Evolutionary conservation across 495 filamentous ascomycete genomes (phyloP).

Genomic region (Xylaria intraflava): DNA sequence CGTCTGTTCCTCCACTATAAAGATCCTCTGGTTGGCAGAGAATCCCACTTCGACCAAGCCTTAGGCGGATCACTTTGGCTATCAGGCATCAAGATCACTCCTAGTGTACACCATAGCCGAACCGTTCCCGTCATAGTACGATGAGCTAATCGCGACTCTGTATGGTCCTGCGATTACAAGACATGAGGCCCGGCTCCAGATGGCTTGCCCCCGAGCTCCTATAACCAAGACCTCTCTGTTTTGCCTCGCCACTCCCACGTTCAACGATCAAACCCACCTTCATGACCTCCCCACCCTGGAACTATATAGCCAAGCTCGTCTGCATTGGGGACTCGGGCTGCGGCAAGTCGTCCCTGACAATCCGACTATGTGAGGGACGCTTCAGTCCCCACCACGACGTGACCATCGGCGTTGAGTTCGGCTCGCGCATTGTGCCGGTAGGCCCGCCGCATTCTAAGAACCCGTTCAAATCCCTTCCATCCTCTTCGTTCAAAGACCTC

Average conservation of each 20-base stretch:
- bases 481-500: conserved; percentile 29
- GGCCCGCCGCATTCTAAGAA: conserved; percentile 60
- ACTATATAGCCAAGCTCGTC: conserved; percentile 97
- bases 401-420: conserved; percentile 97
- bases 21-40: not conserved
- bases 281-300: conserved; percentile 67
- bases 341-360: conserved; percentile 83
- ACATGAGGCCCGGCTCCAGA: not conserved
- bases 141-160: not conserved
- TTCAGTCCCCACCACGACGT: conserved; percentile 92
- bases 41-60: not conserved
- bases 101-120: not conserved
- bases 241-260: not conserved
- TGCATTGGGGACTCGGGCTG: conserved; percentile 93
- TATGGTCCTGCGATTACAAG: not conserved
- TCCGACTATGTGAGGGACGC: conserved; percentile 94
- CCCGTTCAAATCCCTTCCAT: not conserved
- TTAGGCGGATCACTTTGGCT: not conserved
- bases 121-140: not conserved
- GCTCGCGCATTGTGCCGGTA: conserved; percentile 85
- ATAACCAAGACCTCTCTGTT: not conserved
- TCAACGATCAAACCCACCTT: not conserved
- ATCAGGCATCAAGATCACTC: not conserved
- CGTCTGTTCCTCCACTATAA: not conserved
- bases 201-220: not conserved